Evolutionary conservation across 345 rosid species (phyloP), one percentile per base, ranked within the genome.

Genomic region (Bruguiera gymnorhiza): DNA sequence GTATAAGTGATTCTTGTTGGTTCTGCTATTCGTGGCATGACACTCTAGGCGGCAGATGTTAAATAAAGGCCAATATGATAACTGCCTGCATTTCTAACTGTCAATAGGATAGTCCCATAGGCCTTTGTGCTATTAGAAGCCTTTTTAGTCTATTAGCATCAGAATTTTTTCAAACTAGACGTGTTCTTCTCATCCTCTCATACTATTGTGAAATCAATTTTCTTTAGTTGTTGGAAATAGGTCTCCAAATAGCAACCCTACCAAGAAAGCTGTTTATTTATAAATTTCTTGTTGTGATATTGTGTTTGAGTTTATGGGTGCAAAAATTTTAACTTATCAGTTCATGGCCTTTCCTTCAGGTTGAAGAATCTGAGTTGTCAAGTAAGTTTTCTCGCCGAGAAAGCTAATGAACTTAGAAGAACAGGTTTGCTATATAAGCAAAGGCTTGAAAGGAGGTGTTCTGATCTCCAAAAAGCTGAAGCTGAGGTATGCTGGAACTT

Each of bases 381-480:
- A 76, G 55, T 83, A 29, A 37, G 75, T 75, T 78, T 75, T 75
- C 81, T 92, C 60, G 43, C 64, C 10, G 78, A 76, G 66, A 76
- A 82, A 62, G 84, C 80, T 69, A 76, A 73, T 52, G 68, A 29
- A 59, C 74, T 92, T 23, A 80, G 76, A 80, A 77, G 43, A 77
- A 76, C 56, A 34, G 87, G 77, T 21, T 78, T 71, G 18, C 67
- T 30, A 63, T 82, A 85, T 80, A 83, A 83, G 83, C 83, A 86
- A 76, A 85, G 62, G 55, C 73, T 88, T 64, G 89, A 87, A 76
- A 82, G 73, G 70, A 90, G 70, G 73, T 71, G 76, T 68, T 75
- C 80, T 75, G 89, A 95, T 74, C 93, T 90, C 73, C 83, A 77
- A 67, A 95, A 90, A 77, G 99, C 98, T 46, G 99, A 95, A 83